These are phyloP conservation scores for Aquilaria yunnanensis DNA, from an alignment of 345 rosid species.

Conservation along the genomic window DNA sequence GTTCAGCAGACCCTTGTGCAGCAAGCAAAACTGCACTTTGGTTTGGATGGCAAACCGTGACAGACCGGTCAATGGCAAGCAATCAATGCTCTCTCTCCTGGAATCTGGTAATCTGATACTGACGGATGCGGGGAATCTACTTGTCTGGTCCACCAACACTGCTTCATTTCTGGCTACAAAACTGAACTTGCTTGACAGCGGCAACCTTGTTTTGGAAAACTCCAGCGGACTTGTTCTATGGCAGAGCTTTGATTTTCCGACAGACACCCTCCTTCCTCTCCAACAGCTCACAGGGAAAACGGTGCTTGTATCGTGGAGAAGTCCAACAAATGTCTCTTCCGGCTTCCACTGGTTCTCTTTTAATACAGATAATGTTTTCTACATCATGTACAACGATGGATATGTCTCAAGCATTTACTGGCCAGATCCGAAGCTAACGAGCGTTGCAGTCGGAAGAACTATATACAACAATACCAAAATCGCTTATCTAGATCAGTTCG, in stretches of 20 bases:
- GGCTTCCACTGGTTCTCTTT: constrained; percentile 26
- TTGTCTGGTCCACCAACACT: constrained; percentile 28
- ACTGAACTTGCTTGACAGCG: constrained; percentile 36
- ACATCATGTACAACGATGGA: constrained; percentile 35
- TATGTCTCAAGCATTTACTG: constrained; percentile 38
- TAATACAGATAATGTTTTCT: constrained; percentile 34
- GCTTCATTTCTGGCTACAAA: constrained; percentile 8
- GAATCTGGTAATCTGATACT: constrained; percentile 26
- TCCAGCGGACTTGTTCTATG: constrained; percentile 18
- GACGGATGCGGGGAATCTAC: constrained; percentile 27
- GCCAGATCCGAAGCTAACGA: constrained; percentile 16
- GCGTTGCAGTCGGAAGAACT: constrained; percentile 19
- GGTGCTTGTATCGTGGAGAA: constrained; percentile 22
- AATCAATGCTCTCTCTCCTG: constrained; percentile 28
- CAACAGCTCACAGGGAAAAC: constrained; percentile 25
- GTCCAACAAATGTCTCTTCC: constrained; percentile 16
- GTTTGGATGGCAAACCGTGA: constrained; percentile 45
- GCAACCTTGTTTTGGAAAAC: constrained; percentile 33
- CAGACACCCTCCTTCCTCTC: constrained; percentile 32
- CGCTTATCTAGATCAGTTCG: constrained; percentile 27
- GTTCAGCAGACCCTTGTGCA: constrained; percentile 19
- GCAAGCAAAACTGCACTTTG: constrained; percentile 21
- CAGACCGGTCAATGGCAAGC: constrained; percentile 34
- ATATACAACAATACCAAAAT: constrained; percentile 29
- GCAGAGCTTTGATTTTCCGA: constrained; percentile 44